Evolutionary conservation across 2,329 filamentous ascomycete genomes (phyloP).

Genomic region (Xylariaceae sp.): DNA sequence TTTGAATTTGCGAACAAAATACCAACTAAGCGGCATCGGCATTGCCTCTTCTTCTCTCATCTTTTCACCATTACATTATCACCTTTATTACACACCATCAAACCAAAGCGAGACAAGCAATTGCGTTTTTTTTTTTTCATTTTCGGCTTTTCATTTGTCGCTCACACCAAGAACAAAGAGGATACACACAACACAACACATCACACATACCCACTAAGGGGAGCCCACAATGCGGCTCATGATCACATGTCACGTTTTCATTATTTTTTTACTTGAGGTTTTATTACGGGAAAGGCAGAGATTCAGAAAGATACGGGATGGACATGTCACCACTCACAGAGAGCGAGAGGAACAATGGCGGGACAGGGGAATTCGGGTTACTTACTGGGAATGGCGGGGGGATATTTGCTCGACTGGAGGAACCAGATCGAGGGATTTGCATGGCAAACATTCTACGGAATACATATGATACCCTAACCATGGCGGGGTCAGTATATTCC

Average conservation of each 20-base stretch:
- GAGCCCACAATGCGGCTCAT: slow-evolving; percentile 8
- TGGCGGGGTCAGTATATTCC: slow-evolving; percentile 15
- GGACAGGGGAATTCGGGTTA: not conserved
- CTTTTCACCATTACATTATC: too few species aligned
- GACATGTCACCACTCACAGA: slow-evolving; percentile 31
- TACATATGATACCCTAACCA: slow-evolving; percentile 10
- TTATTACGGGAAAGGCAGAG: not conserved
- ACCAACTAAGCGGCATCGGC: slow-evolving; percentile 31
- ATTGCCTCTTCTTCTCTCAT: slow-evolving; percentile 20
- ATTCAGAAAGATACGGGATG: not conserved
- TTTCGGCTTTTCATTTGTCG: slow-evolving; percentile 25
- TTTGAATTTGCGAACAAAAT: slow-evolving; percentile 31
- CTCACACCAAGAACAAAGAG: slow-evolving; percentile 2
- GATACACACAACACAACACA: too few species aligned
- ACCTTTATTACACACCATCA: slow-evolving; percentile 1
- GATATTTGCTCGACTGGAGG: slow-evolving; percentile 4
- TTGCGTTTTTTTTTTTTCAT: slow-evolving; percentile 24
- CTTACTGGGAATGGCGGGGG: slow-evolving; percentile 15
- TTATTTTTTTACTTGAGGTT: not conserved
- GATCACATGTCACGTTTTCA: slow-evolving; percentile 18
- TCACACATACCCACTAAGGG: too few species aligned
- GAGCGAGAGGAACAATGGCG: not conserved
- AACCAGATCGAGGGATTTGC: not conserved
- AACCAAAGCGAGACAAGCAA: slow-evolving; percentile 26
- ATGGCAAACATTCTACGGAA: too few species aligned